Conservation (phyloP, 768 basidiomycete species). For the Boletus pseudo-olivaceus region DNA sequence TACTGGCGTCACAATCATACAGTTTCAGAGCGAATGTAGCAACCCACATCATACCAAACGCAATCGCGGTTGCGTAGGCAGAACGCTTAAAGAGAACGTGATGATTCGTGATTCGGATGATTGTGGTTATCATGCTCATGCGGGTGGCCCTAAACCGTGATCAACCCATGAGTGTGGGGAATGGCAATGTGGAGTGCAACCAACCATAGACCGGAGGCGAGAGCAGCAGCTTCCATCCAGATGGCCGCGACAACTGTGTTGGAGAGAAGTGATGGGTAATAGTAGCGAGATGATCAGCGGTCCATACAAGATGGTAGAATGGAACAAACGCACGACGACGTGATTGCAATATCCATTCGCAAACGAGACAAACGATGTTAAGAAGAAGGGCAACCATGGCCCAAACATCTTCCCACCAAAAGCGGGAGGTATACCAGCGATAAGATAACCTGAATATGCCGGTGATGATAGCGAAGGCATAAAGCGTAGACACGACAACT, state of each 20-base stretch:
- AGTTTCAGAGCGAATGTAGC: background rate
- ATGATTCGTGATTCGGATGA: background rate
- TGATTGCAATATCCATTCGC: background rate
- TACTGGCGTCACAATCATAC: background rate
- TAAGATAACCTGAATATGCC: background rate
- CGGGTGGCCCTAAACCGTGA: background rate
- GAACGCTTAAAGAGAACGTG: background rate
- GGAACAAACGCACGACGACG: background rate
- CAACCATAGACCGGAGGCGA: background rate
- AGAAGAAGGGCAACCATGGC: background rate
- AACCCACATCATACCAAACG: slow-evolving; percentile 2
- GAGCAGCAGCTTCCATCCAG: background rate
- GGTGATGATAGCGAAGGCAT: background rate
- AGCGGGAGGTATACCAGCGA: background rate
- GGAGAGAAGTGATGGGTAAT: background rate
- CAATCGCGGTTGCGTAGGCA: background rate
- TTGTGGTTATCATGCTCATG: slow-evolving; percentile 2
- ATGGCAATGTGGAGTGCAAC: background rate
- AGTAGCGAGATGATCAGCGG: background rate
- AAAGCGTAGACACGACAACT: background rate
- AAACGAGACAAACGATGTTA: background rate
- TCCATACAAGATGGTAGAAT: background rate
- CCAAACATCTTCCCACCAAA: slow-evolving; percentile 7
- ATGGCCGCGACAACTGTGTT: background rate
- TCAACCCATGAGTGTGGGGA: background rate